Evolutionary conservation across 257 asterid genomes (phyloP).

Genomic region (Plantago elongata): DNA sequence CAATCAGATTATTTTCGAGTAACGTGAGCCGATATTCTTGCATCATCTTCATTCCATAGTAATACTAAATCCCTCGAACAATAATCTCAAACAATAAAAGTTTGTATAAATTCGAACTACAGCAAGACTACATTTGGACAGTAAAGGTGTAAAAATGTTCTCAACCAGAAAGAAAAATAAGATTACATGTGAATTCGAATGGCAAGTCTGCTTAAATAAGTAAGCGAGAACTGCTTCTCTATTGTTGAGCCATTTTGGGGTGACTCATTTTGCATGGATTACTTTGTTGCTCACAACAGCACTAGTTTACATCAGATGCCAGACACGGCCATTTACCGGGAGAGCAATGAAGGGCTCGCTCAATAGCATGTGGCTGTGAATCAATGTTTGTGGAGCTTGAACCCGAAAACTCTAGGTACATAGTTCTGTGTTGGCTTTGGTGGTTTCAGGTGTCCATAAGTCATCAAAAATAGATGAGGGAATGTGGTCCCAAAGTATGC

Average conservation of each 20-base stretch:
- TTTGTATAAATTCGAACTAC: conserved; percentile 7
- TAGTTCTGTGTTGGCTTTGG: conserved; percentile 79
- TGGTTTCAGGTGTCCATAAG: conserved; percentile 90
- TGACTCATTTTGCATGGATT: conserved; percentile 21
- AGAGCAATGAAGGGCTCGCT: conserved; percentile 26
- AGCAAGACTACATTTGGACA: conserved; percentile 22
- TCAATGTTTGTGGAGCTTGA: conserved; percentile 86
- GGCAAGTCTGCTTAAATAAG: conserved; percentile 13
- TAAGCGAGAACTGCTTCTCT: conserved; percentile 25
- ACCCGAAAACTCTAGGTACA: conserved; percentile 82
- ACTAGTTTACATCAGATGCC: conserved; percentile 33
- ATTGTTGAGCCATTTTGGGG: conserved; percentile 34
- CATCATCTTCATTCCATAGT: no score
- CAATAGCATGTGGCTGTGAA: conserved; percentile 15
- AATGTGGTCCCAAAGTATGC: conserved; percentile 92
- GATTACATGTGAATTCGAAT: conserved; percentile 28
- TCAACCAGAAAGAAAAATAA: conserved; percentile 26
- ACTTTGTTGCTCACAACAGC: conserved; percentile 28
- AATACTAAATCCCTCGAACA: background rate
- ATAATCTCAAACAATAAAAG: conserved; percentile 8
- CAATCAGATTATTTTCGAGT: no score
- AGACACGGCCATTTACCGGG: conserved; percentile 29
- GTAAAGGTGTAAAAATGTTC: conserved; percentile 22
- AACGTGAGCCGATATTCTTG: no score
- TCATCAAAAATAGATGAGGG: conserved; percentile 93